Conservation (phyloP, 805 yeast genomes). For the Debaryomyces maramus region DNA sequence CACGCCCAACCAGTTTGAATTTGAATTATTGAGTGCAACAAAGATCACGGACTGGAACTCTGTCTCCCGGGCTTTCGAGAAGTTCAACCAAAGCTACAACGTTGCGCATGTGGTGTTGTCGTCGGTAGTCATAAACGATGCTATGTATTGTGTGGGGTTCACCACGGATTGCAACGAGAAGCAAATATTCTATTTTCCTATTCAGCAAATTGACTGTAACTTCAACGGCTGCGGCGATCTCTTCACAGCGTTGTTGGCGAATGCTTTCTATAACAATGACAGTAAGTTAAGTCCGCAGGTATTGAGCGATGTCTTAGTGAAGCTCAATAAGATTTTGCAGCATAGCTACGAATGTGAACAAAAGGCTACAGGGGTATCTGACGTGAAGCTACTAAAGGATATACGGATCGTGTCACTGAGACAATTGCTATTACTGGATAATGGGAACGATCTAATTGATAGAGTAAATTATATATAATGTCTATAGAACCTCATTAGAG, state of each 20-base stretch:
- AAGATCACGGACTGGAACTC: conserved; percentile 38
- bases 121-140: conserved; percentile 44
- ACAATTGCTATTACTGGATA: conserved; percentile 19
- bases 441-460: conserved; percentile 9
- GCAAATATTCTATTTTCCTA: conserved; percentile 35
- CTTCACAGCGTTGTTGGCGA: conserved; percentile 60
- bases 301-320: conserved; percentile 25
- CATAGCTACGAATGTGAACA: conserved; percentile 26
- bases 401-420: conserved; percentile 39
- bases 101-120: conserved; percentile 60
- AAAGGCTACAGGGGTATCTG: conserved; percentile 9
- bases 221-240: conserved; percentile 79
- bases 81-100: conserved; percentile 44
- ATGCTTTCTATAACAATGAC: conserved; percentile 38
- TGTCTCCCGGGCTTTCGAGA: conserved; percentile 37
- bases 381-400: conserved; percentile 31
- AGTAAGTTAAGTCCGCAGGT: conserved; percentile 22
- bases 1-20: conserved; percentile 77
- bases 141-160: conserved; percentile 44
- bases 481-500: not conserved
- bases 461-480: conserved; percentile 6
- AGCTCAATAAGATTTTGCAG: conserved; percentile 28
- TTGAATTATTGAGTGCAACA: conserved; percentile 56
- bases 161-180: conserved; percentile 6
- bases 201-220: conserved; percentile 53